phyloP scores from a whole-genome alignment of 176 grass and related monocot genomes.

The Poa annua region DNA sequence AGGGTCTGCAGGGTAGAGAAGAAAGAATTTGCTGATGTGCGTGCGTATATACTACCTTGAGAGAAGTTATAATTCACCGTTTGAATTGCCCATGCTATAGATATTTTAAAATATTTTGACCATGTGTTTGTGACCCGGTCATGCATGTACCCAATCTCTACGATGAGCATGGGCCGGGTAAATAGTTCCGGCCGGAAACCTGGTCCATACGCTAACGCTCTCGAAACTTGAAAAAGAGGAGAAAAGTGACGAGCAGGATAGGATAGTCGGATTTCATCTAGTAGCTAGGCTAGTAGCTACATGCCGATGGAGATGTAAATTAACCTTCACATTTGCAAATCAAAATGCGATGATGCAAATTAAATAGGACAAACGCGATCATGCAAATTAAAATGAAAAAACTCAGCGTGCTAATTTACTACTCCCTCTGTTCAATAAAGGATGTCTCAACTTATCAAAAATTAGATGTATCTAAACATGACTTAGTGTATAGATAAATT shows the following conservation, averaged over 20 bases:
- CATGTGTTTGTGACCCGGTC: background rate
- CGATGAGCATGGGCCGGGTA: background rate
- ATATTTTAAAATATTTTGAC: background rate
- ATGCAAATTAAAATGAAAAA: too few relatives aligned
- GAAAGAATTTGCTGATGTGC: background rate
- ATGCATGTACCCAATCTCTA: background rate
- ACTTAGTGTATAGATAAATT: too few relatives aligned
- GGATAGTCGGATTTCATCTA: background rate
- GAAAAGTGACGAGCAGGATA: background rate
- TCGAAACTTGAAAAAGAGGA: conserved; percentile 9
- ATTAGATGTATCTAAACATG: too few relatives aligned
- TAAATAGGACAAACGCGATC: too few relatives aligned
- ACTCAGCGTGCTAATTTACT: too few relatives aligned
- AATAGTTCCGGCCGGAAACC: background rate
- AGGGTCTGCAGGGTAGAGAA: background rate
- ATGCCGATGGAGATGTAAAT: too few relatives aligned
- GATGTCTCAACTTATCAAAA: too few relatives aligned
- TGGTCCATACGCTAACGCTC: background rate
- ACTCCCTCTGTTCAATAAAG: too few relatives aligned
- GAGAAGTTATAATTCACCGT: background rate
- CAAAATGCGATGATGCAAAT: too few relatives aligned
- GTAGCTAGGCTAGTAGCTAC: too few relatives aligned
- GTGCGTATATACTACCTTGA: background rate
- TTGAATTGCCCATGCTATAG: background rate
- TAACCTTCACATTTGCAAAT: too few relatives aligned